Conservation (phyloP, 1,139 yeast species). For the Yamadazyma blattariae region DNA sequence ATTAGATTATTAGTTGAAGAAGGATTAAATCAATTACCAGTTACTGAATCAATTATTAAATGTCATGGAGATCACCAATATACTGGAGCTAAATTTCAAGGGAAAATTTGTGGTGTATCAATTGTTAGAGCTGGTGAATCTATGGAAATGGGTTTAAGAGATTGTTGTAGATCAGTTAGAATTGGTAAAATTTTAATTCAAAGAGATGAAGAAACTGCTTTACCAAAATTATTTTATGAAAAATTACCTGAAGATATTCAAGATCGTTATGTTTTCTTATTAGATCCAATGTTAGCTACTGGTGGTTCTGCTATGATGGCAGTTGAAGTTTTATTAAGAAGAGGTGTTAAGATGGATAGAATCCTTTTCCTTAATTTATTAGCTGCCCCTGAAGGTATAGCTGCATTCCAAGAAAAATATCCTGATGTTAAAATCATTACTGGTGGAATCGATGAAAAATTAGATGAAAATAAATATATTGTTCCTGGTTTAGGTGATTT, state of each 20-base stretch:
- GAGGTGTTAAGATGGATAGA: conserved; percentile 86
- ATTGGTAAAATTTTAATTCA: conserved; percentile 95
- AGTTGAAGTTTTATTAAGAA: conserved; percentile 77
- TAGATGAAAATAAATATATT: conserved; percentile 82
- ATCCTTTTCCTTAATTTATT: conserved; percentile 86
- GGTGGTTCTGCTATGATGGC: conserved; percentile 99
- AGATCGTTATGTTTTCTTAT: conserved; percentile 80
- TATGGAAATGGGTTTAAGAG: conserved; percentile 97
- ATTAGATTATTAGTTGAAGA: conserved; percentile 91
- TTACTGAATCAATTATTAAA: conserved; percentile 57
- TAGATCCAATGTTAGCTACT: conserved; percentile 97
- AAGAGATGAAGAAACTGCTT: conserved; percentile 86
- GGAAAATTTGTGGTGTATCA: conserved; percentile 95
- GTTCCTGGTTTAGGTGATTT: conserved; percentile 97
- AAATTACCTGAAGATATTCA: conserved; percentile 90
- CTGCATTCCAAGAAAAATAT: conserved; percentile 69
- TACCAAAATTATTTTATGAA: conserved; percentile 81
- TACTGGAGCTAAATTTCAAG: conserved; percentile 79
- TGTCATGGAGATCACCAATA: conserved; percentile 77
- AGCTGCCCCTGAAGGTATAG: conserved; percentile 93
- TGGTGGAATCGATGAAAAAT: conserved; percentile 84
- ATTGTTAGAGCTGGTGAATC: conserved; percentile 98
- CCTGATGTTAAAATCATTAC: conserved; percentile 88
- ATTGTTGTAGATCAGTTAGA: conserved; percentile 90
- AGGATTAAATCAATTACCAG: conserved; percentile 91